Base-by-base conservation (phyloP, 257 asterid genomes). In the Prunella vulgaris region DNA sequence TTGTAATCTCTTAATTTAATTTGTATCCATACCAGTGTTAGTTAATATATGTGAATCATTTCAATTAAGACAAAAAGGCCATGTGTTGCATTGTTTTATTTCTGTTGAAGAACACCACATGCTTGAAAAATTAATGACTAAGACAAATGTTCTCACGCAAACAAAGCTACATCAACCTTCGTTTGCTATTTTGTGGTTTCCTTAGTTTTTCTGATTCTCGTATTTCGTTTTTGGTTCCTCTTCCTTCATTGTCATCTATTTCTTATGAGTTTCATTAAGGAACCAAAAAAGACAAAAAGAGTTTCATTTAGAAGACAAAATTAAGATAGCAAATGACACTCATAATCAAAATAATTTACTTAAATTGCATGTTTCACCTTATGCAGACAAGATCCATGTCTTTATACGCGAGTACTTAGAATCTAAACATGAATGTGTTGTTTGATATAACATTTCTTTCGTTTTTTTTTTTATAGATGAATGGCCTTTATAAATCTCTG, bases 401-500 rank as follows among this genome's bases (percentile, higher is more conserved):
- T n/a, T n/a, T n/a, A n/a, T n/a, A n/a, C n/a, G n/a, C n/a, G n/a
- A n/a, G 9, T 40, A 30, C 53, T n/a, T 53, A 1, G 18, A 62
- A 64, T 68, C 72, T 62, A n/a, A 70, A 35, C 18, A 5, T 12
- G 62, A 0, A 13, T 46, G n/a, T 24, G 52, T 51, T 62, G 62
- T 64, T 17, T 32, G 17, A 15, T 64, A 1, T 57, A 58, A 10
- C 71, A 12, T 40, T 21, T 71, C 14, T 35, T 48, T 52, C 22
- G 44, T 27, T 38, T 59, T 27, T 42, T 27, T 38, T 59, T 27
- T 42, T 70, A 35, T 71, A 92, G 98, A 64, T 85, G 74, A 84
- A 78, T 76, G 70, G 73, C 56, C 69, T 81, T 53, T 78, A 81
- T 65, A 84, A 84, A 74, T 80, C 94, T 24, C 81, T 92, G 76